Evolutionary conservation across 2,329 filamentous ascomycete species (phyloP), one percentile per base, ranked within the genome.

Genomic region (Apiospora sp.): DNA sequence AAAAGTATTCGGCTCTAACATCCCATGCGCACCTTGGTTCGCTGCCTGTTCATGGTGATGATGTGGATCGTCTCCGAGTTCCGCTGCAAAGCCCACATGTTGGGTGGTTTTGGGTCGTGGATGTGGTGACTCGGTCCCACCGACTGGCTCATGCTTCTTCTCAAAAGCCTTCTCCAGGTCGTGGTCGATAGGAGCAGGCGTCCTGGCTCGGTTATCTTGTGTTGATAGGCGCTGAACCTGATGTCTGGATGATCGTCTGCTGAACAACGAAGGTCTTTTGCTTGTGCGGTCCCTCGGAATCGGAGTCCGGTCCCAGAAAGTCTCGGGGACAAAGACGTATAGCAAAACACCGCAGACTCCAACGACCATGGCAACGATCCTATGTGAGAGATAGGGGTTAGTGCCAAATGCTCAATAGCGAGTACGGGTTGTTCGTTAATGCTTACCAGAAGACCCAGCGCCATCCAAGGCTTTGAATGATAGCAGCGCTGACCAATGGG

Each of bases 311-410:
- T 98, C 95, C 96, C 96, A 98, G 76, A 98, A 98, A 0, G 95
- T 98, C 83, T 98, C 96, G 0, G 96, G 96, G 0, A 98, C 94
- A 77, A 98, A 97, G 73, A 98, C 87, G 80, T 97, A 98, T 1
- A 98, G 86, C 3, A 97, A 84, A 27, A 90, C 81, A 49, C 91
- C 88, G 73, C 91, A 92, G 68, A 94, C 89, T 0, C 87, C 94
- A 46, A 95, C 93, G 13, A 97, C 85, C 4, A 98, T 93, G 0
- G 95, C 90, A 67, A 97, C 91, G 71, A 97, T 91, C 92, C 92
- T 93, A 70, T 13, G 46, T 41, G 34, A 24, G 4, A 61, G 8
- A 37, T 22, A 14, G 19, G 6, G 58, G 58, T 64, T 22, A 64
- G 34, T 64, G 34, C 10, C 58, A n/a, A 13, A 41, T 41, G 2